Evolutionary conservation across 331 rosid species (phyloP), one percentile per base, ranked within the genome.

Genomic region (Erythrophleum ivorense): DNA sequence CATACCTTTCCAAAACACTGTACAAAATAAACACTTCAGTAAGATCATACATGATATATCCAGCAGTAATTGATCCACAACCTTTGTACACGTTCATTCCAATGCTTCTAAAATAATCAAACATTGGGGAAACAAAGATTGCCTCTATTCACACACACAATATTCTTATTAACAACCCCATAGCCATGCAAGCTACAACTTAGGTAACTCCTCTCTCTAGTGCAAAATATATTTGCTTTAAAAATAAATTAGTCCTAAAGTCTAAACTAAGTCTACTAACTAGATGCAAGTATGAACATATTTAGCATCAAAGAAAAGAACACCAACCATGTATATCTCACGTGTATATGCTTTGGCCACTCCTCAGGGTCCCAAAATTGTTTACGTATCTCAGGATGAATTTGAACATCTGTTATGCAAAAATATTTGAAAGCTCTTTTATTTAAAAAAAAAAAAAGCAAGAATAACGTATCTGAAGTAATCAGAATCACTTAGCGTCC

Each of bases 271-370:
- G 21, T 53, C 21, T 53, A 53, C 58, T 53, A 54, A 53, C 19
- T 53, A 53, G 5, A 15, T 53, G 58, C 58, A 80, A 71, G 24
- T 4, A 54, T 54, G 21, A 71, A 38, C 13, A 46, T 43, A 80
- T 50, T 41, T 58, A 65, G 80, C 53, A 16, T 38, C 57, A 62
- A 52, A 69, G 70, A 48, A 55, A 76, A 84, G 45, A 54, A 71
- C 18, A 76, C 95, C 79, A 69, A 94, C 98, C 98, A 94, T 63
- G 98, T 89, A 71, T 94, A 94, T 84, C 94, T 86, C 79, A 90
- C 92, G 76, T 92, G 91, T 55, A 94, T 82, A 82, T 91, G 97
- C 88, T 94, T 94, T 50, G 98, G 97, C 98, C 97, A 94, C 29
- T 82, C 88, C 78, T 92, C 79, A 76, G 90, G 77, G 82, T 94